A percentile compares a stretch with the other conserved stretches of the same genome.
Evolutionary conservation across 495 filamentous ascomycete genomes (phyloP).

Genomic region (Talaromyces stipitatus): DNA sequence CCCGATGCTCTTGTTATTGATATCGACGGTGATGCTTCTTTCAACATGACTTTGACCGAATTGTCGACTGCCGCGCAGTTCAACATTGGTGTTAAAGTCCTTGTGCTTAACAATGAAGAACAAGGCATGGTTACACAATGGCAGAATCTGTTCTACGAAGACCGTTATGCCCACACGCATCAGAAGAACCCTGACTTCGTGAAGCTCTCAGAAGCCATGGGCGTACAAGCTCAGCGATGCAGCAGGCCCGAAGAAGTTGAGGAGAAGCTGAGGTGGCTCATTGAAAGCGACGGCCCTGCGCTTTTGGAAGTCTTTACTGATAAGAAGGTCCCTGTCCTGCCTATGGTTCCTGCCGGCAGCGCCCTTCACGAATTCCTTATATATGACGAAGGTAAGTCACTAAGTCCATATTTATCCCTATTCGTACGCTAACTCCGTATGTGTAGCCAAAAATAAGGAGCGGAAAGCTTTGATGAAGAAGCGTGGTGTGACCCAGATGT

Average conservation of each 20-base stretch:
- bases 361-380: conserved; percentile 90
- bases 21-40: conserved; percentile 94
- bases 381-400: conserved; percentile 67
- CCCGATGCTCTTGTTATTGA: conserved; percentile 85
- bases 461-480: conserved; percentile 64
- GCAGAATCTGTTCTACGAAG: conserved; percentile 89
- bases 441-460: conserved; percentile 64
- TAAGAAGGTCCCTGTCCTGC: conserved; percentile 96
- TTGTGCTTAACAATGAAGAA: conserved; percentile 92
- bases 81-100: conserved; percentile 85
- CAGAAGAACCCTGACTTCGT: conserved; percentile 85
- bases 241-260: conserved; percentile 63
- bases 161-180: conserved; percentile 87
- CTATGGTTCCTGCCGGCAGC: conserved; percentile 87
- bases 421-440: conserved; percentile 18
- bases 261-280: conserved; percentile 78
- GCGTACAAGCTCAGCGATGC: conserved; percentile 58
- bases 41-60: conserved; percentile 92
- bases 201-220: conserved; percentile 79
- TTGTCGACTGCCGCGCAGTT: conserved; percentile 86
- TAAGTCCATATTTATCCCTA: background rate
- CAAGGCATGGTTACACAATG: conserved; percentile 95
- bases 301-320: conserved; percentile 54
- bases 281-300: conserved; percentile 72
- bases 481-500: conserved; percentile 42